phyloP scores from a whole-genome alignment of 2,329 filamentous ascomycete genomes.

The Botrytis squamosa region DNA sequence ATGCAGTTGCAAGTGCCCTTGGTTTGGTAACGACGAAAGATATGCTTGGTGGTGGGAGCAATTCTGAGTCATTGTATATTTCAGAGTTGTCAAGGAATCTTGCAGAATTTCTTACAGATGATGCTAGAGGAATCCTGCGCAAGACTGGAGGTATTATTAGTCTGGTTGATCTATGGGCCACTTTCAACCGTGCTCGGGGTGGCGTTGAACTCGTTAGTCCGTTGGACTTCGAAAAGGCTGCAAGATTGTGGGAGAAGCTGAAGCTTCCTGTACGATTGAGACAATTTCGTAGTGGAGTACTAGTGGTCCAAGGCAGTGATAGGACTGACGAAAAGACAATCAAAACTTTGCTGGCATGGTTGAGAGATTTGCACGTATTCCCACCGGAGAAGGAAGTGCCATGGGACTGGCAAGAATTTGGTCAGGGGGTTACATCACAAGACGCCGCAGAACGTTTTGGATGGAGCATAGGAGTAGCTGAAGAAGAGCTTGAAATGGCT shows the following conservation, averaged over 20 bases:
- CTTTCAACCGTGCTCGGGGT: conserved; percentile 90
- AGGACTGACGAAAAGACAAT: conserved; percentile 90
- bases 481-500: conserved; percentile 95
- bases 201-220: conserved; percentile 94
- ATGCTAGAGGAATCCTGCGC: conserved; percentile 72
- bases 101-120: conserved; percentile 86
- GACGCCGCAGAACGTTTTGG: conserved; percentile 87
- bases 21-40: conserved; percentile 94
- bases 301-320: conserved; percentile 86
- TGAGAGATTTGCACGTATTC: conserved; percentile 68
- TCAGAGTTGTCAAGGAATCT: conserved; percentile 82
- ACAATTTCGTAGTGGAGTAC: conserved; percentile 88
- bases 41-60: conserved; percentile 74
- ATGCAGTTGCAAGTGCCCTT: conserved; percentile 72
- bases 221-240: conserved; percentile 86
- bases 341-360: conserved; percentile 71
- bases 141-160: conserved; percentile 85
- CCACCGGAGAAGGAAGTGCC: conserved; percentile 62
- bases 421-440: conserved; percentile 83
- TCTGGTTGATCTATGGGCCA: conserved; percentile 86
- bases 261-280: conserved; percentile 82
- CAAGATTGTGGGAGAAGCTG: conserved; percentile 81
- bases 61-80: conserved; percentile 80
- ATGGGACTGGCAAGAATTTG: conserved; percentile 78
- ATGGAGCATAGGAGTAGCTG: conserved; percentile 95